Evolutionary conservation across 2,329 filamentous ascomycete species (phyloP), one percentile per base, ranked within the genome.

Genomic region (Talaromyces amestolkiae): DNA sequence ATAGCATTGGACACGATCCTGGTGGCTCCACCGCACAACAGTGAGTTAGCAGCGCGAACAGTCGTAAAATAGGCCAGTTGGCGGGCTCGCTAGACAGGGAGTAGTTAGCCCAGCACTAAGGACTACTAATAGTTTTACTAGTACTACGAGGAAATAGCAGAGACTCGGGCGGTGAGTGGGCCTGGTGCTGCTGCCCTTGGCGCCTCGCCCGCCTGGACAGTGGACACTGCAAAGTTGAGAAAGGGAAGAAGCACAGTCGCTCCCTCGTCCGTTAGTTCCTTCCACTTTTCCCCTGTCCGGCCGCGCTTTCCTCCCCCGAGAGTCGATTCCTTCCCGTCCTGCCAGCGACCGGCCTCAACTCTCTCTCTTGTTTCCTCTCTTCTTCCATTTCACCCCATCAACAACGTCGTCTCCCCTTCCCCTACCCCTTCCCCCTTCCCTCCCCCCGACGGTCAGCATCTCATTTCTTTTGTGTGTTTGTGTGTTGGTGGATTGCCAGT

Each of bases 391-490:
- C 61, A 66, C 65, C 51, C 65, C 37, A 59, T 59, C 56, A 59
- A 59, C 56, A 61, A 54, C 58, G 35, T 66, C 66, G 49, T 56
- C 49, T 65, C 61, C 65, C 66, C 62, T 65, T 49, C 58, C 62
- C 49, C 67, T 61, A 68, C 53, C 66, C 65, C 58, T 65, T 66
- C 63, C 59, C 47, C 53, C 62, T 65, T 53, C 54, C 43, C 24
- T 60, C 64, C 64, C 70, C 69, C 64, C 33, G 45, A 65, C 54
- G 41, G 66, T 68, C 61, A 64, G 68, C 49, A 59, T 66, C 31
- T 68, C 33, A 62, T 49, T 62, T 61, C 49, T 31, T 65, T 60
- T 65, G 54, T 65, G 63, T 65, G 56, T 54, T 43, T 65, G 54
- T 65, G 54, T 65, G 54, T 58, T 62, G 64, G 58, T 27, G 59